Evolutionary conservation across 495 filamentous ascomycete genomes (phyloP).

Genomic region (Penicillium manginii): DNA sequence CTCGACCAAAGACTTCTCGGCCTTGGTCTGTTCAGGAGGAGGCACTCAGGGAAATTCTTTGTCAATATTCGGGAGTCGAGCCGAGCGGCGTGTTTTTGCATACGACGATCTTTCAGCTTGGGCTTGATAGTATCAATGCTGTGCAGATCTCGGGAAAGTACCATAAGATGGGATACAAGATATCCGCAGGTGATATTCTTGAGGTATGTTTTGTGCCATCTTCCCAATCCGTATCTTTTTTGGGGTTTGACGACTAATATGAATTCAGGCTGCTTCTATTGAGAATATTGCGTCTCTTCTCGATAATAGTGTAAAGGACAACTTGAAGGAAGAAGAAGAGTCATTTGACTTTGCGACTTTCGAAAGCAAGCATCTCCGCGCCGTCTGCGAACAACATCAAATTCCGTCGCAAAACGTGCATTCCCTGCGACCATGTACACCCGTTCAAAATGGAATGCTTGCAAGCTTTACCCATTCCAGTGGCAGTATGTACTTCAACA

Average conservation of each 20-base stretch:
- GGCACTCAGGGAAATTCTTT: slow-evolving; percentile 63
- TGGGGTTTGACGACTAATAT: slow-evolving; percentile 44
- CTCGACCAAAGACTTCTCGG: background rate
- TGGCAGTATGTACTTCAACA: slow-evolving; percentile 76
- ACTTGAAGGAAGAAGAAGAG: slow-evolving; percentile 10
- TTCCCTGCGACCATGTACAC: slow-evolving; percentile 51
- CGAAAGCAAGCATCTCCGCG: slow-evolving; percentile 58
- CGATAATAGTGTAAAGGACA: slow-evolving; percentile 10
- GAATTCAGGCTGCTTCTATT: slow-evolving; percentile 43
- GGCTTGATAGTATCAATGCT: slow-evolving; percentile 49
- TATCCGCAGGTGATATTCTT: slow-evolving; percentile 71
- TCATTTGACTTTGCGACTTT: slow-evolving; percentile 40
- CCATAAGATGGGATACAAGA: slow-evolving; percentile 56
- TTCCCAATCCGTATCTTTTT: slow-evolving; percentile 62
- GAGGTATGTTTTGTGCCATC: slow-evolving; percentile 47
- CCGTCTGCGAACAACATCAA: slow-evolving; percentile 37
- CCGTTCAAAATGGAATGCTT: slow-evolving; percentile 83
- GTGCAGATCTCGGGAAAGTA: slow-evolving; percentile 68
- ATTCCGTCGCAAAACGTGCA: slow-evolving; percentile 26
- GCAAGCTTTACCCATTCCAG: slow-evolving; percentile 70
- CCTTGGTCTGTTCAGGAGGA: slow-evolving; percentile 59
- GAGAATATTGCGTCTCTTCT: slow-evolving; percentile 33
- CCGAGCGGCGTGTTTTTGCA: slow-evolving; percentile 50
- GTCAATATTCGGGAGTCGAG: slow-evolving; percentile 53
- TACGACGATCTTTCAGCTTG: slow-evolving; percentile 54